phyloP scores from a whole-genome alignment of 139 green algal genomes.

The Tetradesmus obliquus region DNA sequence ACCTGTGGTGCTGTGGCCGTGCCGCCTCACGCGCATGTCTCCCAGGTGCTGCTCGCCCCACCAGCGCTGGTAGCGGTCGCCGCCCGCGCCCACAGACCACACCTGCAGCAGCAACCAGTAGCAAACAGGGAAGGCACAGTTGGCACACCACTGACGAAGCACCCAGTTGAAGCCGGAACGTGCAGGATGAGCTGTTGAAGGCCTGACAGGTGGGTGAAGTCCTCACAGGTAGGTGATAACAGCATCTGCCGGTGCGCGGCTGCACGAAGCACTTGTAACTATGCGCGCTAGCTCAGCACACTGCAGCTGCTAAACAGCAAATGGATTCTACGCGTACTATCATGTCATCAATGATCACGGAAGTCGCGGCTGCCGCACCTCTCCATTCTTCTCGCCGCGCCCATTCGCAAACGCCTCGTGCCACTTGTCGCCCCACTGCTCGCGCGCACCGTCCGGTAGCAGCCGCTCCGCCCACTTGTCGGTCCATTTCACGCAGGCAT shows the following conservation, averaged over 20 bases:
- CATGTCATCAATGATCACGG: too few relatives aligned
- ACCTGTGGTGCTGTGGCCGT: conserved; percentile 66
- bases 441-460: conserved; percentile 56
- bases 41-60: conserved; percentile 89
- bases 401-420: conserved; percentile 83
- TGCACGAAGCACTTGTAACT: too few relatives aligned
- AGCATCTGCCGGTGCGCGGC: too few relatives aligned
- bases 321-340: too few relatives aligned
- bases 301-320: too few relatives aligned
- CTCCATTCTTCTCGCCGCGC: conserved; percentile 78
- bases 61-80: conserved; percentile 76
- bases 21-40: conserved; percentile 74
- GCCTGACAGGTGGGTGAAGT: too few relatives aligned
- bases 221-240: too few relatives aligned
- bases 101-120: background rate
- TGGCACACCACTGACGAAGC: too few relatives aligned
- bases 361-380: too few relatives aligned
- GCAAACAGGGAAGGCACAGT: background rate
- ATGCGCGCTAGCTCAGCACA: too few relatives aligned
- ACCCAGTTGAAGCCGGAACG: too few relatives aligned
- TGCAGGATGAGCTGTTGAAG: too few relatives aligned
- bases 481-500: conserved; percentile 50
- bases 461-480: conserved; percentile 82
- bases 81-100: conserved; percentile 43
- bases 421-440: conserved; percentile 95